Evolutionary conservation across 305 asterid genomes (phyloP), one percentile per base, ranked within the genome.

Genomic region (Euphrasia arctica): DNA sequence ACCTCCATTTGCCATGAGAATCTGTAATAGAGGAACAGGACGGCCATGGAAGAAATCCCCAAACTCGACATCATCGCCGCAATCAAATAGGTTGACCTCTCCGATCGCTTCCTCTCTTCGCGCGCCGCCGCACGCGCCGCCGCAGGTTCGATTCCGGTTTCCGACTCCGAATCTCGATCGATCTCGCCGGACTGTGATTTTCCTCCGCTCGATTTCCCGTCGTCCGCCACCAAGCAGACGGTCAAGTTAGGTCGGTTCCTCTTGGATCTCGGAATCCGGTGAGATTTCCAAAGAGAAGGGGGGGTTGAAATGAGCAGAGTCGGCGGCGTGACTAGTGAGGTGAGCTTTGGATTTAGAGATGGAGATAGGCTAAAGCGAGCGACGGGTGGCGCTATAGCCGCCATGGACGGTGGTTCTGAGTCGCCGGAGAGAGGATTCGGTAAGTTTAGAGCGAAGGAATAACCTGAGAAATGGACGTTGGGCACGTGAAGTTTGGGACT

Each of bases 1-100:
- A 90, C 98, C 96, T 90, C 97, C 98, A 92, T 87, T 77, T 90
- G 96, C 96, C 95, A 93, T 32, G 87, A 71, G 25, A 93, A 90
- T 68, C 98, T 80, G 58, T 77, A 90, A 52, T 90, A 93, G 52
- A 93, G 95, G 13, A 97, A 82, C 74, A 88, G 18, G 43, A 86
- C 75, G 1, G 95, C 91, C 94, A 93, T 78, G 47, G 91, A 85
- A 67, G 95, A 86, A 64, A 90, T 79, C 41, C 98, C 98, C 0
- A 90, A 77, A 48, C 88, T 93, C 54, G 98, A 93, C 95, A 93
- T 87, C 2, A 90, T 94, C 9, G 98, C 98, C 13, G 98, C 98
- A 5, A 88, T 78, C 12, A 93, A 75, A 73, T 93, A 93, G 42
- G 92, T 79, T 42, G 74, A 77, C 68, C 98, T 83, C 84, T 93